A percentile compares a stretch with the other conserved stretches of the same genome.
These are phyloP conservation scores for Leishmania tarentolae DNA, from an alignment of 208 protist genomes.

Conservation along the genomic window DNA sequence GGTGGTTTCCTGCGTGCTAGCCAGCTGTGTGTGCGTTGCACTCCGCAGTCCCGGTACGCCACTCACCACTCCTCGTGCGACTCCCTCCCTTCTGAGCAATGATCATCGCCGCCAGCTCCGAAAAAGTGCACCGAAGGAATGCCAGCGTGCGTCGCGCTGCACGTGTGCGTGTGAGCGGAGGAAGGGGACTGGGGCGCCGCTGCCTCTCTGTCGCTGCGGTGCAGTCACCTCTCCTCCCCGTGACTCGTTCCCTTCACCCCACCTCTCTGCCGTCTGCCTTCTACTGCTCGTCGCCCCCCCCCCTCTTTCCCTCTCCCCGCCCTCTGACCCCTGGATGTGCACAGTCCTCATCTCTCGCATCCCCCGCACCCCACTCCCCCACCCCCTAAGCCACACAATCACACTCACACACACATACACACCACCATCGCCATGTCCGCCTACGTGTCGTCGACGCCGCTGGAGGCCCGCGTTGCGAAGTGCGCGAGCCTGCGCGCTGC, in stretches of 20 bases:
- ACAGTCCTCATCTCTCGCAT: neutral
- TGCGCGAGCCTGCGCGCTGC: conserved; percentile 12
- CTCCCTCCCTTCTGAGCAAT: neutral
- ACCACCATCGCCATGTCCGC: conserved; percentile 17
- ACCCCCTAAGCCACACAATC: neutral
- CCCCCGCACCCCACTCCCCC: too few relatives aligned
- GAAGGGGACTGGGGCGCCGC: too few relatives aligned
- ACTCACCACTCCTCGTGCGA: neutral
- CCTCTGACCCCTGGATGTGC: neutral
- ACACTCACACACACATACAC: too few relatives aligned
- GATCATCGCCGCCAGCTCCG: too few relatives aligned
- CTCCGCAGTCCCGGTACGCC: neutral
- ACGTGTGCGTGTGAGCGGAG: too few relatives aligned
- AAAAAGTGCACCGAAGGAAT: too few relatives aligned
- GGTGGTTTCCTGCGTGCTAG: neutral
- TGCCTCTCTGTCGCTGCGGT: too few relatives aligned
- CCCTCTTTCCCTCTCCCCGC: neutral
- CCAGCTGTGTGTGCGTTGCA: neutral
- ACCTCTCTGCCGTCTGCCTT: neutral
- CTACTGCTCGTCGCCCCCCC: neutral
- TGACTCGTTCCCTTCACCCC: too few relatives aligned
- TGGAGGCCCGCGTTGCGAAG: conserved; percentile 26
- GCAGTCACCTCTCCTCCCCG: too few relatives aligned
- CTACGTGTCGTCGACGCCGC: conserved; percentile 20
- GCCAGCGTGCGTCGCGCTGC: too few relatives aligned